Evolutionary conservation across 495 filamentous ascomycete species (phyloP), one percentile per base, ranked within the genome.

Genomic region (Podospora anserina): DNA sequence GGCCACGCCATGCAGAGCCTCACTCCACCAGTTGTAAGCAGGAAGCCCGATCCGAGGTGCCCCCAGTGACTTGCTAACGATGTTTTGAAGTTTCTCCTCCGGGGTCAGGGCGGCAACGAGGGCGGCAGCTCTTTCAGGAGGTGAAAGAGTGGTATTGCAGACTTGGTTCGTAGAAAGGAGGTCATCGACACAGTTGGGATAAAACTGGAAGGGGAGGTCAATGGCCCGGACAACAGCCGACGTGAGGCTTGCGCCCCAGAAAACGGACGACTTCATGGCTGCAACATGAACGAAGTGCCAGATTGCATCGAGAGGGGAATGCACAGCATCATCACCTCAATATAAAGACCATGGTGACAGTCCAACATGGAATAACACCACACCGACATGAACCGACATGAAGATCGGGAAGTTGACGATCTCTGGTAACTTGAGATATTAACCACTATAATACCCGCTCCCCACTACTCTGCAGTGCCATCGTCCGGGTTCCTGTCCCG

Each of bases 11-110:
- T 86, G 84, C 0, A 85, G 77, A 6, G 82, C 84, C 72, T 87
- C 85, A 58, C 76, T 82, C 84, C 84, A 86, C 83, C 82, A 84
- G 32, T 82, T 70, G 68, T 87, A 86, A 0, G 74, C 68, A 0
- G 78, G 75, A 0, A 86, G 68, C 3, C 83, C 83, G 6, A 86
- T 65, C 5, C 82, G 75, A 5, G 74, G 66, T 5, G 69, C 75
- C 6, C 83, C 80, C 4, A 72, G 64, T 65, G 74, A 75, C 49
- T 75, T 73, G 74, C 79, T 78, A 7, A 75, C 69, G 15, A 76
- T 62, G 65, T 83, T 83, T 2, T 61, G 66, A 15, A 81, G 64
- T 64, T 82, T 82, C 70, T 83, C 81, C 4, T 78, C 72, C 19
- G 76, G 73, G 20, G 77, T 81, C 74, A 82, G 69, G 15, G 77